A percentile compares a stretch with the other conserved stretches of the same genome.
Evolutionary conservation across 129 eudicot genomes (phyloP).

Genomic region (Flaveria sonorensis): DNA sequence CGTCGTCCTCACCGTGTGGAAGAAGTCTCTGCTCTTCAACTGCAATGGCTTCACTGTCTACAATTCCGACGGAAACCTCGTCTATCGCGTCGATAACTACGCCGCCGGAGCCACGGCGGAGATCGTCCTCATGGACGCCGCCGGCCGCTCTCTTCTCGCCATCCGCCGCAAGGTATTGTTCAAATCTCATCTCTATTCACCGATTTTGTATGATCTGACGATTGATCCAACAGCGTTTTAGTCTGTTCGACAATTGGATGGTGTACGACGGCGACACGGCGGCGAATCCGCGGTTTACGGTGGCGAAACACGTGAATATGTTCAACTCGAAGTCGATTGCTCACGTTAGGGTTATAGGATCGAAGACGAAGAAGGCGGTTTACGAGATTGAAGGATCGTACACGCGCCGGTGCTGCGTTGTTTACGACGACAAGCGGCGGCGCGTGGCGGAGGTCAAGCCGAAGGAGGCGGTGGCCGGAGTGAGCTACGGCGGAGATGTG

Average conservation of each 20-base stretch:
- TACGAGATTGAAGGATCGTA: conserved; percentile 63
- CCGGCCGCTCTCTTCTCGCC: conserved; percentile 49
- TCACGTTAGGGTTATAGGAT: conserved; percentile 21
- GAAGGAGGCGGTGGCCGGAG: conserved; percentile 51
- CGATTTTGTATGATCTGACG: not conserved
- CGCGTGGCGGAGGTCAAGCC: conserved; percentile 56
- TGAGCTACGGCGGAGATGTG: conserved; percentile 58
- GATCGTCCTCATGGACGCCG: conserved; percentile 71
- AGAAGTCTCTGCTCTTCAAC: conserved; percentile 65
- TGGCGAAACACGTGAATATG: conserved; percentile 43
- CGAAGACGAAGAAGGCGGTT: conserved; percentile 40
- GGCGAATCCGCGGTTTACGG: conserved; percentile 52
- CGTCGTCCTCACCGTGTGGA: conserved; percentile 62
- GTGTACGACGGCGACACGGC: conserved; percentile 47
- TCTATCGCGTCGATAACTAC: conserved; percentile 74
- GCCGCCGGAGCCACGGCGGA: conserved; percentile 36
- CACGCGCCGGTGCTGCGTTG: conserved; percentile 44
- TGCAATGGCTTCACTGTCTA: conserved; percentile 78
- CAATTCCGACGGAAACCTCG: conserved; percentile 58
- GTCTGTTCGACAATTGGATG: conserved; percentile 58
- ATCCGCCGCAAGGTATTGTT: conserved; percentile 49
- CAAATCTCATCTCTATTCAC: not conserved
- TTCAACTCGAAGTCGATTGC: conserved; percentile 50
- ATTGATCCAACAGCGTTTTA: conserved; percentile 37
- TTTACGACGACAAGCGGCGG: conserved; percentile 31